phyloP scores from a whole-genome alignment of 176 grass and related monocot genomes.

The Oryza glumipatula region DNA sequence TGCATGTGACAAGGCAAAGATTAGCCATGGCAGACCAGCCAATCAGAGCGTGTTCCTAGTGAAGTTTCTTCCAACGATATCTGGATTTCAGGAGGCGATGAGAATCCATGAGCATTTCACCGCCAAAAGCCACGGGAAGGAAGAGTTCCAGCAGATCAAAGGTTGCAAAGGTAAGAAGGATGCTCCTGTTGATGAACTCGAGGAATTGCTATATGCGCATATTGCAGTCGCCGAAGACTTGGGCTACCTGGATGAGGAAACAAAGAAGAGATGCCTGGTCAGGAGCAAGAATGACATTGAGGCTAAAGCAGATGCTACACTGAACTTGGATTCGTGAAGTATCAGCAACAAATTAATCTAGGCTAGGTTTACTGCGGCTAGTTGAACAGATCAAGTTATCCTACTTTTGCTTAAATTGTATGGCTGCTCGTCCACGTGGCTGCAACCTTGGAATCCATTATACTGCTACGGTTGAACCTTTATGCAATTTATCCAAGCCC shows the following conservation, averaged over 20 bases:
- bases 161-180: slow-evolving; percentile 38
- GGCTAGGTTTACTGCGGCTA: slow-evolving; percentile 21
- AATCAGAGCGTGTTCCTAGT: slow-evolving; percentile 63
- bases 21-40: slow-evolving; percentile 55
- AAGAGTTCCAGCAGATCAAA: slow-evolving; percentile 53
- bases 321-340: slow-evolving; percentile 52
- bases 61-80: slow-evolving; percentile 66
- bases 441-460: slow-evolving; percentile 15
- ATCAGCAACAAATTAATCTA: slow-evolving; percentile 1
- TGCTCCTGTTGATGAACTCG: slow-evolving; percentile 37
- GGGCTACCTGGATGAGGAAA: slow-evolving; percentile 58
- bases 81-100: slow-evolving; percentile 86
- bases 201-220: slow-evolving; percentile 59
- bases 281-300: slow-evolving; percentile 75
- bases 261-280: slow-evolving; percentile 65
- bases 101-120: slow-evolving; percentile 55
- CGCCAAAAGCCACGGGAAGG: slow-evolving; percentile 60
- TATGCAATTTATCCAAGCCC: background rate
- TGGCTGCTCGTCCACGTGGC: background rate
- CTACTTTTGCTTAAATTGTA: slow-evolving; percentile 18
- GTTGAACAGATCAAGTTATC: background rate
- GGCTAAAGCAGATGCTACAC: slow-evolving; percentile 54
- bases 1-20: slow-evolving; percentile 48
- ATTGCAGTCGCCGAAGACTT: slow-evolving; percentile 75
- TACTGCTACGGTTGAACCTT: background rate